phyloP scores from a whole-genome alignment of 495 filamentous ascomycete species.

The Aspergillus sclerotioniger region DNA sequence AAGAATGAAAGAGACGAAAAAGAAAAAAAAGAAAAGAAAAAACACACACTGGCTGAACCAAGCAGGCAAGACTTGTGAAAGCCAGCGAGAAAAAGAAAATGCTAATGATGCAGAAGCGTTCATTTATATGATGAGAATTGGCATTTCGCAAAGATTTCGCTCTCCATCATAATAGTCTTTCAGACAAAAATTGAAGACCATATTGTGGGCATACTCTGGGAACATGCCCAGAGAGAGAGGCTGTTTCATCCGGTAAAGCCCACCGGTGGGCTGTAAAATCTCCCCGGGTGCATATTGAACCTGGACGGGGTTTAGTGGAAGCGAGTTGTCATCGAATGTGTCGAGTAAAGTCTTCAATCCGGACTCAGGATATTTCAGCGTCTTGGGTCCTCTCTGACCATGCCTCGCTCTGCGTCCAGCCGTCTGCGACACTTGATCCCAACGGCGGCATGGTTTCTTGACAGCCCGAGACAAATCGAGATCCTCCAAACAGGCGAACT shows the following conservation, averaged over 20 bases:
- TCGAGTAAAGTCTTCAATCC: background rate
- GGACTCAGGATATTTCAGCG: background rate
- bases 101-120: background rate
- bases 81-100: background rate
- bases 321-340: background rate
- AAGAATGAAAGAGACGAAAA: background rate
- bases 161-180: background rate
- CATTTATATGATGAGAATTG: background rate
- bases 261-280: background rate
- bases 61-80: background rate
- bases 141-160: constrained; percentile 2
- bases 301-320: background rate
- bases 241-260: background rate
- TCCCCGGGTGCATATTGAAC: constrained; percentile 3
- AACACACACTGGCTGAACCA: too few relatives aligned
- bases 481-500: constrained; percentile 1
- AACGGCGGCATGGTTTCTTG: background rate
- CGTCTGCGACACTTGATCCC: background rate
- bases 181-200: background rate
- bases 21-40: background rate
- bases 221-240: background rate
- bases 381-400: background rate
- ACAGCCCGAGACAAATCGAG: constrained; percentile 7
- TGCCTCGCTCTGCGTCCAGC: background rate
- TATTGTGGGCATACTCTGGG: background rate